Percentiles rank a stretch among this genome's conserved stretches.
Conservation (phyloP, 2,329 filamentous ascomycete genomes). For the Trichoderma sp. region DNA sequence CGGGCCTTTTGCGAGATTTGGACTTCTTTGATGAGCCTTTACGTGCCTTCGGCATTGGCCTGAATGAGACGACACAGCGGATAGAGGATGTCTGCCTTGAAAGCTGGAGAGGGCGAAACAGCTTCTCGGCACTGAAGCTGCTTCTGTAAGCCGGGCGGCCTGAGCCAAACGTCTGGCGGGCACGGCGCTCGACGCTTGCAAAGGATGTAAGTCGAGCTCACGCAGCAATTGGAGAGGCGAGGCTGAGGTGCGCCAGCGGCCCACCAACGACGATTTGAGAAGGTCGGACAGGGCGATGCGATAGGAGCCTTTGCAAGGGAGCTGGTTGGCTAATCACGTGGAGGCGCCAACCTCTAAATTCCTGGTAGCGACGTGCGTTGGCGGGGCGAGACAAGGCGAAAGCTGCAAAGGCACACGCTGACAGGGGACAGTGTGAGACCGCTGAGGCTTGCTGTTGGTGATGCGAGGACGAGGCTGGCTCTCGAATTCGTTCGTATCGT, state of each 20-base stretch:
- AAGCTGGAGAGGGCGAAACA: background rate
- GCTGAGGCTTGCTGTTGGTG: background rate
- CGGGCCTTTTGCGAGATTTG: constrained; percentile 23
- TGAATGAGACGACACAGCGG: constrained; percentile 10
- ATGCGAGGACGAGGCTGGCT: background rate
- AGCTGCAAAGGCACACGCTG: background rate
- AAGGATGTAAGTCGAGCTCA: constrained; percentile 33
- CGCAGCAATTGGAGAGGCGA: constrained; percentile 25
- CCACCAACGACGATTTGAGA: constrained; percentile 16
- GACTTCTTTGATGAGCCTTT: constrained; percentile 22
- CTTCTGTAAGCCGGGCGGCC: constrained; percentile 20
- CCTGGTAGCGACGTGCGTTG: constrained; percentile 1
- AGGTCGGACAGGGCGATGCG: constrained; percentile 6
- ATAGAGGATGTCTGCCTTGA: background rate
- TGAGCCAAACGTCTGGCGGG: constrained; percentile 28
- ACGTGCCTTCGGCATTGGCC: constrained; percentile 36
- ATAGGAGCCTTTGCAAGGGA: constrained; percentile 1
- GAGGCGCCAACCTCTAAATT: constrained; percentile 17
- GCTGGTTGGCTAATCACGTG: constrained; percentile 22
- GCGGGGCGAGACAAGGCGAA: constrained; percentile 5
- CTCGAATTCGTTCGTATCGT: background rate
- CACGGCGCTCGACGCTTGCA: constrained; percentile 31
- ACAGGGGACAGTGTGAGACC: background rate
- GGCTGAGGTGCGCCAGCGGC: constrained; percentile 22
- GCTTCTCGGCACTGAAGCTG: constrained; percentile 9